phyloP scores from a whole-genome alignment of 177 flowering plant species.

The Vitis hybrid region DNA sequence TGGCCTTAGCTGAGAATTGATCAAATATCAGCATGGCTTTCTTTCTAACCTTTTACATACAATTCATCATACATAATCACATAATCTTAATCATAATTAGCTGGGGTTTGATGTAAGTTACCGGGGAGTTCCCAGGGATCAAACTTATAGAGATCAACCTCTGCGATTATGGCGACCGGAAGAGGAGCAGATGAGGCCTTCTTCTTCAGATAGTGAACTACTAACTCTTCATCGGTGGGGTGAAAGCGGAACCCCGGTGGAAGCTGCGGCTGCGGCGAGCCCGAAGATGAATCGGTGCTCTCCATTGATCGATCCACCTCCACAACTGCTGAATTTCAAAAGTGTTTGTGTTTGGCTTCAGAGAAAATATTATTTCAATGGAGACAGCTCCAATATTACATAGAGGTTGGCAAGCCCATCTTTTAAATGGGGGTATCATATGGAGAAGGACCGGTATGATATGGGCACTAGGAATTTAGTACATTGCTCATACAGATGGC shows the following conservation, averaged over 20 bases:
- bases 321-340: no score
- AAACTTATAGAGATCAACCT: conserved; percentile 54
- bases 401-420: conserved; percentile 3
- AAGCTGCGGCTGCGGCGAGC: conserved; percentile 47
- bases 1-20: conserved; percentile 60
- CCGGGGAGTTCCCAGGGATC: conserved; percentile 70
- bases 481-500: no score
- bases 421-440: conserved; percentile 5
- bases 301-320: conserved; percentile 28
- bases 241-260: conserved; percentile 74
- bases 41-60: no score
- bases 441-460: no score
- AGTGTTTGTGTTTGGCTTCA: no score
- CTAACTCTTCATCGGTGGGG: conserved; percentile 66
- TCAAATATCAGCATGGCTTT: no score
- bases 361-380: background rate
- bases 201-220: conserved; percentile 56
- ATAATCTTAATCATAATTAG: no score
- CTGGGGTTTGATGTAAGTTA: conserved; percentile 10
- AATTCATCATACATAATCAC: no score
- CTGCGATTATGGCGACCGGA: conserved; percentile 51
- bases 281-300: conserved; percentile 48
- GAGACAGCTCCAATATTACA: conserved; percentile 1
- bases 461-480: no score
- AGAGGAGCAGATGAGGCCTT: conserved; percentile 41